Evolutionary conservation across 2,329 filamentous ascomycete species (phyloP), one percentile per base, ranked within the genome.

Genomic region (Berkeleyomyces rouxiae): DNA sequence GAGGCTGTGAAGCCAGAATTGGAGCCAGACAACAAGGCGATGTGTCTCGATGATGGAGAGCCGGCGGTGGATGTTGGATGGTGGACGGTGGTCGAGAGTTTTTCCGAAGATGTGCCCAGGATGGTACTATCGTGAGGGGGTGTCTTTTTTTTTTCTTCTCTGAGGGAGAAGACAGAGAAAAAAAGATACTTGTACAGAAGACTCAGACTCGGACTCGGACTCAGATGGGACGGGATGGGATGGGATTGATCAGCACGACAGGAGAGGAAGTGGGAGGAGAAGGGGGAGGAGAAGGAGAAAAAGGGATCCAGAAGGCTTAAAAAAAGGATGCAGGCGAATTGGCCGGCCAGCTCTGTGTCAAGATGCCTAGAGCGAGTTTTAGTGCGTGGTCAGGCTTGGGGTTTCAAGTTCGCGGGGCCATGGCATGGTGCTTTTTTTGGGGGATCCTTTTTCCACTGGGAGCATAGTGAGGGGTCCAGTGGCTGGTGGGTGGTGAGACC

Each of bases 371-470:
- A 46, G 58, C 31, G n/a, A 33, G 58, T 59, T 59, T 59, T 59
- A 59, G 58, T 59, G 58, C 46, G 58, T 44, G 58, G 46, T 59
- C 31, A 42, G 23, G 58, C 58, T 47, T 46, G 43, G 58, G 58
- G 58, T 59, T 59, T 59, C 58, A 59, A 59, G 37, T 59, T 59
- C 58, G 43, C 33, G 58, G 58, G 58, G 58, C 58, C n/a, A 37
- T 46, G 46, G 3, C 23, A 23, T 55, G 13, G 13, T 46, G 33
- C 13, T 43, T 36, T 13, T 59, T n/a, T 59, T 9, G 39, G 11
- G 57, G n/a, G 46, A 46, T 33, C 16, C 51, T 33, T 39, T 57
- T 13, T 46, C 5, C 16, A 5, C 43, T 46, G 13, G 11, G 11
- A 46, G 23, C 23, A 23, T 2, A 23, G 43, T 46, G 43, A 46